Percentiles rank a stretch among this genome's conserved stretches.
Evolutionary conservation across 1,139 yeast species (phyloP).

Genomic region (Magnusiomyces ingens): DNA sequence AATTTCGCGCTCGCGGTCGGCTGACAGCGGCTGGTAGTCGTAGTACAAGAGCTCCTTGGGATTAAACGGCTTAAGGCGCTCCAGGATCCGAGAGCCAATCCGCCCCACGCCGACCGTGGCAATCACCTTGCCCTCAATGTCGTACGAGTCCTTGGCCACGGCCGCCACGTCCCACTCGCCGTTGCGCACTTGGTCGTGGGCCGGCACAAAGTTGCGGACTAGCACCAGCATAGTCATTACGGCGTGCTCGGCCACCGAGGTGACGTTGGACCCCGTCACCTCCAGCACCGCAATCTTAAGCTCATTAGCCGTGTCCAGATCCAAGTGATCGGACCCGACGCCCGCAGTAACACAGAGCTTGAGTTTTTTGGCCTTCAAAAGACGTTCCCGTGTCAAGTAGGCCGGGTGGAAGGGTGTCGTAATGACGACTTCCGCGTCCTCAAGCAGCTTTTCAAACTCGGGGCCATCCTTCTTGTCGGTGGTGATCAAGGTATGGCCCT

Average conservation of each 20-base stretch:
- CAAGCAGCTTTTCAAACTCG: constrained; percentile 55
- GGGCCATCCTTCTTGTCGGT: constrained; percentile 72
- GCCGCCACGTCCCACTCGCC: constrained; percentile 78
- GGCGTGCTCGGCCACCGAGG: constrained; percentile 77
- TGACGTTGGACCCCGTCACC: constrained; percentile 78
- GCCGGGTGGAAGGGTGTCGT: constrained; percentile 85
- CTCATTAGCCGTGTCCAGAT: constrained; percentile 65
- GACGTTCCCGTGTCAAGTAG: constrained; percentile 59
- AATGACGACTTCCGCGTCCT: constrained; percentile 68
- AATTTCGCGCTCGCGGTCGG: constrained; percentile 49
- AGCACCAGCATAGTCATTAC: constrained; percentile 65
- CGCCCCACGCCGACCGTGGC: constrained; percentile 82
- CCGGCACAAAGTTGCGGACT: constrained; percentile 73
- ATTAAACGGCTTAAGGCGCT: constrained; percentile 66
- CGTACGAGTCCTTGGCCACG: constrained; percentile 65
- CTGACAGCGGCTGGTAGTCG: constrained; percentile 67
- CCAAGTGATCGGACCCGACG: constrained; percentile 79
- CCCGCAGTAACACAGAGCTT: constrained; percentile 75
- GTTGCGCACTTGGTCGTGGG: constrained; percentile 57
- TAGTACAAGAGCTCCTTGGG: constrained; percentile 67
- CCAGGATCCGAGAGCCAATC: constrained; percentile 71
- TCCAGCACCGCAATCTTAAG: constrained; percentile 59
- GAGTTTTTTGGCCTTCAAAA: constrained; percentile 65
- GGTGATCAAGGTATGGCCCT: constrained; percentile 63
- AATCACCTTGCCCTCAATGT: constrained; percentile 66